Evolutionary conservation across 129 eudicot species (phyloP).

Genomic region (Daucus carota): DNA sequence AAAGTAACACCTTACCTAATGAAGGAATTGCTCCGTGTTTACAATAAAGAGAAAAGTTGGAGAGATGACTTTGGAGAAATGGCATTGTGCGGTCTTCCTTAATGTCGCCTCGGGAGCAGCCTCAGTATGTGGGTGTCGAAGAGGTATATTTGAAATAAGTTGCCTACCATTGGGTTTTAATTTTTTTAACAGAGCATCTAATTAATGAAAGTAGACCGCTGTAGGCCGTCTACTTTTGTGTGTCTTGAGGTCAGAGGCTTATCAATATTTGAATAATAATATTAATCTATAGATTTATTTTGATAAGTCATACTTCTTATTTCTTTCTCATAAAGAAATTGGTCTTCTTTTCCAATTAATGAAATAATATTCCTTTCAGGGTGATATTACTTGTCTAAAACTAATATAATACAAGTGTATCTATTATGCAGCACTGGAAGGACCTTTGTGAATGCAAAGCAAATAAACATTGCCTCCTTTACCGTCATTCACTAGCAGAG

Average conservation of each 20-base stretch:
- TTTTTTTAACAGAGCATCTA: conserved; percentile 10
- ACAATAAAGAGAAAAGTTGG: conserved; percentile 71
- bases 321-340: not conserved
- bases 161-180: conserved; percentile 9
- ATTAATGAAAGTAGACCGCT: conserved; percentile 33
- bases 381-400: not conserved
- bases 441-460: conserved; percentile 93
- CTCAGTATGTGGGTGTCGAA: conserved; percentile 79
- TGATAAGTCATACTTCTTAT: not conserved
- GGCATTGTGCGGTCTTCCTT: conserved; percentile 64
- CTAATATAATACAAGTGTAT: not conserved
- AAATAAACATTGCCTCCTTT: conserved; percentile 51
- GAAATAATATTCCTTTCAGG: not conserved
- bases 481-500: conserved; percentile 84
- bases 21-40: conserved; percentile 62
- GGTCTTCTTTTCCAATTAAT: not conserved
- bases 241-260: conserved; percentile 78
- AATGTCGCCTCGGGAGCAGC: conserved; percentile 60
- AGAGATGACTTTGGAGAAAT: conserved; percentile 87
- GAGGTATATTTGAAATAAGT: conserved; percentile 46
- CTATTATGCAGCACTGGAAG: conserved; percentile 87
- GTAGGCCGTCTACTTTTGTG: conserved; percentile 78
- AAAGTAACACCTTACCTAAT: conserved; percentile 62
- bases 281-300: not conserved
- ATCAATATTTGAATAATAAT: conserved; percentile 5